Percentiles rank a stretch among this genome's conserved stretches.
These are phyloP conservation scores for Rhynchospora tenuis DNA, from an alignment of 176 grass and related monocot species.

Conservation along the genomic window DNA sequence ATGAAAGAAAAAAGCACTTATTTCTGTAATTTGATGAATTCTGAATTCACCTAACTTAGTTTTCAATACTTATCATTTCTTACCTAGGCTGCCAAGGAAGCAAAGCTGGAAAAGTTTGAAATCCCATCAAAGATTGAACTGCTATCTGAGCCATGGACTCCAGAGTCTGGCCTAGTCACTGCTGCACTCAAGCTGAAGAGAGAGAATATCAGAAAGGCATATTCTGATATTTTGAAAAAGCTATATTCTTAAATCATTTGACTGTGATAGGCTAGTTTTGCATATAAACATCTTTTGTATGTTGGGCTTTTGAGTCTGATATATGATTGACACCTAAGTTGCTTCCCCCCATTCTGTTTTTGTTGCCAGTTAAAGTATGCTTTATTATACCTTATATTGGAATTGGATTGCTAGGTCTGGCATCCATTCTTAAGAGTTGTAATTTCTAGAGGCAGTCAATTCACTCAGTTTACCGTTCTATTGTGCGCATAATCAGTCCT, in stretches of 20 bases:
- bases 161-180: slow-evolving; percentile 76
- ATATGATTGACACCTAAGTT: neutral
- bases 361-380: neutral
- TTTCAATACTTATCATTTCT: neutral
- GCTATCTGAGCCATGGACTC: slow-evolving; percentile 72
- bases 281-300: neutral
- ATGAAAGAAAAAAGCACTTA: neutral
- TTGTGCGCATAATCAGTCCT: neutral
- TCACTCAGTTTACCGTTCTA: neutral
- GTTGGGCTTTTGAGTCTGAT: neutral
- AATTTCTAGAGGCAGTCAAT: neutral
- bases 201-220: slow-evolving; percentile 73
- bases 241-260: slow-evolving; percentile 43
- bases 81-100: slow-evolving; percentile 59
- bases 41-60: neutral
- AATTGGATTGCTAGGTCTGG: neutral
- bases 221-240: slow-evolving; percentile 39
- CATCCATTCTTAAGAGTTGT: neutral
- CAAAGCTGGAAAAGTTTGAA: slow-evolving; percentile 77
- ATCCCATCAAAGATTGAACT: slow-evolving; percentile 76
- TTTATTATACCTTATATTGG: neutral
- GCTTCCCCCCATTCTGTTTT: neutral
- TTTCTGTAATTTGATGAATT: neutral
- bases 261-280: slow-evolving; percentile 14
- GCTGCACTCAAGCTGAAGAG: slow-evolving; percentile 92